Evolutionary conservation across 2,329 filamentous ascomycete species (phyloP).

Genomic region (Beauveria sp.): DNA sequence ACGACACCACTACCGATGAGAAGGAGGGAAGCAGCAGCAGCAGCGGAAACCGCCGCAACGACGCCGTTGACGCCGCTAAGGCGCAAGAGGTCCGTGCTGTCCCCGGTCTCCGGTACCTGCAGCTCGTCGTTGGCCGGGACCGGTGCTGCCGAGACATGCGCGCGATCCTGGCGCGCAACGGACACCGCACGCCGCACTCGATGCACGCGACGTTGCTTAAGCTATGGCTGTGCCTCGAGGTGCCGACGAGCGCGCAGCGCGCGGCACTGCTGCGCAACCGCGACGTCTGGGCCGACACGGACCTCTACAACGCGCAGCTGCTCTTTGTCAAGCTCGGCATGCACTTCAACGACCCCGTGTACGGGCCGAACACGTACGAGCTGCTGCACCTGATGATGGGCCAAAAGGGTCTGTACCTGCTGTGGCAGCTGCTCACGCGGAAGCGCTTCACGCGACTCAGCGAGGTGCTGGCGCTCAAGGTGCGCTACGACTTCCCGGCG

Average conservation of each 20-base stretch:
- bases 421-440: constrained; percentile 54
- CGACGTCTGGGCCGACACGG: constrained; percentile 47
- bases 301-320: constrained; percentile 54
- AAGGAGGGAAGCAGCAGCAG: background rate
- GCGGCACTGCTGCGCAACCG: constrained; percentile 44
- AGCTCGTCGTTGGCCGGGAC: constrained; percentile 56
- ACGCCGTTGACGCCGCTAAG: background rate
- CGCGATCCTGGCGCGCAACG: constrained; percentile 48
- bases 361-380: constrained; percentile 40
- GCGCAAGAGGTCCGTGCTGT: constrained; percentile 37
- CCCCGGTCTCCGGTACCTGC: constrained; percentile 59
- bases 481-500: constrained; percentile 48
- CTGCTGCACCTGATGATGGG: constrained; percentile 53
- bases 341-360: constrained; percentile 57
- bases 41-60: background rate
- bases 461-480: constrained; percentile 49
- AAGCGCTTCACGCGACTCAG: constrained; percentile 39
- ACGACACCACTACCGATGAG: constrained; percentile 8
- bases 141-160: constrained; percentile 53
- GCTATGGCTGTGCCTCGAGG: constrained; percentile 67
- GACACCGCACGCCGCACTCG: constrained; percentile 45
- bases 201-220: constrained; percentile 48
- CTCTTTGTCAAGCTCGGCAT: constrained; percentile 68
- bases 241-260: constrained; percentile 49
- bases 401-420: constrained; percentile 45